Percentiles rank a stretch among this genome's conserved stretches.
phyloP scores from a whole-genome alignment of 352 stramenopile genomes.

The Saprolegnia parasitica region DNA sequence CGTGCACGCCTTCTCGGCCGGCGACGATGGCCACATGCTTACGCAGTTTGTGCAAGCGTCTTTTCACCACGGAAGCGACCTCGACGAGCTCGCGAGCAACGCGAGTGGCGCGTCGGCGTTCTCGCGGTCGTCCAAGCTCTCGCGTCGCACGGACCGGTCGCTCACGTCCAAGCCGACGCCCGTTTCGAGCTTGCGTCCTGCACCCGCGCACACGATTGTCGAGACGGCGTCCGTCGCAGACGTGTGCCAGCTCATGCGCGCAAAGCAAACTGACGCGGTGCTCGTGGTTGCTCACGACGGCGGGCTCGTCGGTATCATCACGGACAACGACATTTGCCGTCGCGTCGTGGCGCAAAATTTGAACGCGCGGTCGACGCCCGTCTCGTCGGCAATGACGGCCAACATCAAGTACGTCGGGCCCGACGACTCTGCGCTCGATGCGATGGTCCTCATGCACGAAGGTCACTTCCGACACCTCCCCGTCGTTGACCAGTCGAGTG shows the following conservation, averaged over 20 bases:
- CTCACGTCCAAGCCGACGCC: slow-evolving; percentile 33
- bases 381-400: slow-evolving; percentile 92
- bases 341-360: slow-evolving; percentile 87
- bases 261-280: slow-evolving; percentile 90
- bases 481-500: slow-evolving; percentile 80
- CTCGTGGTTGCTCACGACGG: slow-evolving; percentile 86
- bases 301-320: slow-evolving; percentile 92
- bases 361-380: slow-evolving; percentile 52
- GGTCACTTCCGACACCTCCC: slow-evolving; percentile 96
- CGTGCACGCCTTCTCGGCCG: slow-evolving; percentile 18
- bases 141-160: slow-evolving; percentile 1
- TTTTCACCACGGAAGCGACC: slow-evolving; percentile 46
- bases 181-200: slow-evolving; percentile 76
- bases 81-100: slow-evolving; percentile 46
- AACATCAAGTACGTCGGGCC: slow-evolving; percentile 94
- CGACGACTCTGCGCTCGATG: slow-evolving; percentile 93
- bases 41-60: slow-evolving; percentile 25
- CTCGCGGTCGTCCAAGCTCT: slow-evolving; percentile 29
- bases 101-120: slow-evolving; percentile 26
- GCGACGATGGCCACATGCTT: slow-evolving; percentile 18
- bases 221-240: slow-evolving; percentile 83
- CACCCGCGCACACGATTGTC: slow-evolving; percentile 65
- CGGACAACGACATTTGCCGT: slow-evolving; percentile 94
- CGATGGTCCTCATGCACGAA: slow-evolving; percentile 97
- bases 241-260: slow-evolving; percentile 85